Evolutionary conservation across 2,329 filamentous ascomycete species (phyloP).

Genomic region (Ophiobolus disseminans): DNA sequence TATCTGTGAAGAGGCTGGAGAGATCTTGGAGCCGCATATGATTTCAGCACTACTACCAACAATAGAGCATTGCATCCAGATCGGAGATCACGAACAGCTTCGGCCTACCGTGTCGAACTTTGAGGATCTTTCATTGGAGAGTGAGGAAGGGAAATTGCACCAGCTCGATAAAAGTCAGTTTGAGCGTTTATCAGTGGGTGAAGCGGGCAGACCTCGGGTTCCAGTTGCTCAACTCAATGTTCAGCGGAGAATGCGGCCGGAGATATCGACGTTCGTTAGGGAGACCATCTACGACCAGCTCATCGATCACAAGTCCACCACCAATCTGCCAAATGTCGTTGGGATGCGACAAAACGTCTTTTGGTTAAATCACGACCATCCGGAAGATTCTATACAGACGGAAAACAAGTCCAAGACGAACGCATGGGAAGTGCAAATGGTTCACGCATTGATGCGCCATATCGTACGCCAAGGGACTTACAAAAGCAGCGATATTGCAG

Average conservation of each 20-base stretch:
- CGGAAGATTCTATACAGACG: constrained; percentile 47
- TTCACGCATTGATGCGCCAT: constrained; percentile 67
- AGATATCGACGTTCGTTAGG: constrained; percentile 65
- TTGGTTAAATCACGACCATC: constrained; percentile 66
- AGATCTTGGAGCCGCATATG: constrained; percentile 70
- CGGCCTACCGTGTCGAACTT: constrained; percentile 65
- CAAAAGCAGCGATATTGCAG: constrained; percentile 66
- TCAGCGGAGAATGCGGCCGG: constrained; percentile 71
- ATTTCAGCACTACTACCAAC: constrained; percentile 66
- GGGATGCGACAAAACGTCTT: constrained; percentile 64
- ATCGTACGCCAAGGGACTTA: constrained; percentile 71
- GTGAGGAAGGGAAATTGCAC: constrained; percentile 56
- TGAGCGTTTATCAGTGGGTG: constrained; percentile 60
- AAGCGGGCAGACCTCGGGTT: constrained; percentile 26
- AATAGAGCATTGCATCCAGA: constrained; percentile 67
- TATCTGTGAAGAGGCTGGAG: constrained; percentile 72
- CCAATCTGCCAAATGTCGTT: constrained; percentile 55
- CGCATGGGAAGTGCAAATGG: constrained; percentile 69
- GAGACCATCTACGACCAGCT: constrained; percentile 65
- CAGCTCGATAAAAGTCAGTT: constrained; percentile 68
- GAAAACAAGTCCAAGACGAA: constrained; percentile 60
- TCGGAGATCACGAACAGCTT: constrained; percentile 69
- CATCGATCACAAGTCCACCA: constrained; percentile 55
- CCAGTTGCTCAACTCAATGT: constrained; percentile 55
- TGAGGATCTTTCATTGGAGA: constrained; percentile 59